Evolutionary conservation across 2,329 filamentous ascomycete genomes (phyloP).

Genomic region (Zelopaecilomyces penicillatus): DNA sequence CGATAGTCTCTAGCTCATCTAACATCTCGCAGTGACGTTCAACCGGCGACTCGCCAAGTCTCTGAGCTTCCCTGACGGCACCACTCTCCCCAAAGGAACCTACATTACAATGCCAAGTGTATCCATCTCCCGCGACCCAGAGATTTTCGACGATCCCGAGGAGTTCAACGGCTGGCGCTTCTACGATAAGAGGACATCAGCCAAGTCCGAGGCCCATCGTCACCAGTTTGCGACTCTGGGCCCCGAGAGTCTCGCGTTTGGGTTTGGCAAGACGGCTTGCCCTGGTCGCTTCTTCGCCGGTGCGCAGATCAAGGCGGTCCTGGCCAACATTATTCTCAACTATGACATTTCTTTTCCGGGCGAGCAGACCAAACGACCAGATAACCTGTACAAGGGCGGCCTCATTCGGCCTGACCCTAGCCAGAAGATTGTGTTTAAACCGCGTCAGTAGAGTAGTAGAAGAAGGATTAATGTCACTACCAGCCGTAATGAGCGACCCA

Average conservation of each 20-base stretch:
- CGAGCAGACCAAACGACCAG: conserved; percentile 1
- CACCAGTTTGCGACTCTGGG: conserved; percentile 26
- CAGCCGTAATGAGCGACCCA: too few relatives aligned
- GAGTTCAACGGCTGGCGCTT: conserved; percentile 35
- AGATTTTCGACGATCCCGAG: conserved; percentile 23
- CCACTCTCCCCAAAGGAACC: conserved; percentile 24
- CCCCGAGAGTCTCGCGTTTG: conserved; percentile 30
- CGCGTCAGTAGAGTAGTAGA: not conserved
- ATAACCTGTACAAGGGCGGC: conserved; percentile 6
- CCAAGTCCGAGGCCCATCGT: conserved; percentile 21
- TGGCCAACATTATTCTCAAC: conserved; percentile 24
- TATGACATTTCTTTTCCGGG: conserved; percentile 20
- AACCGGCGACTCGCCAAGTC: conserved; percentile 29
- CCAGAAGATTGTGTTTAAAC: conserved; percentile 3
- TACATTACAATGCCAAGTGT: conserved; percentile 26
- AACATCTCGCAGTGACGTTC: conserved; percentile 21
- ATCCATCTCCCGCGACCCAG: conserved; percentile 25
- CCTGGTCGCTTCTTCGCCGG: conserved; percentile 32
- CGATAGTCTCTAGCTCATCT: not conserved
- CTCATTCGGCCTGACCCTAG: conserved; percentile 5
- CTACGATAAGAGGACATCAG: conserved; percentile 26
- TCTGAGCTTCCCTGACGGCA: conserved; percentile 26
- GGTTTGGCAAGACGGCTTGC: conserved; percentile 30
- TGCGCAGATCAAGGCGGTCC: conserved; percentile 30
- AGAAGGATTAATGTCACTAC: not conserved